Percentiles rank a stretch among this genome's conserved stretches.
Conservation (phyloP, 2,329 filamentous ascomycete species). For the Xylaria polymorpha region DNA sequence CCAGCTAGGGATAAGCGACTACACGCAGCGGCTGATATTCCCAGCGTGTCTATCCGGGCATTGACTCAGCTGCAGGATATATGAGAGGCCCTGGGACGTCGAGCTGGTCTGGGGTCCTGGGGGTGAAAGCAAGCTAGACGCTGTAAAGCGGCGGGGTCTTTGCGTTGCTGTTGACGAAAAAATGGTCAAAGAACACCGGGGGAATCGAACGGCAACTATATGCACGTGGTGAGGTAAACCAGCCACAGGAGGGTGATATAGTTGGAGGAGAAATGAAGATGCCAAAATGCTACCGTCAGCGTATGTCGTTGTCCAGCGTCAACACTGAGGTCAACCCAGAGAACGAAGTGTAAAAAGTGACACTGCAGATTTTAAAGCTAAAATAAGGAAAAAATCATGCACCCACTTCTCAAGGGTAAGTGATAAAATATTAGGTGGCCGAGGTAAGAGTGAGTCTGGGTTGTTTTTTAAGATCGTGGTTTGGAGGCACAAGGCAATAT, state of each 20-base stretch:
- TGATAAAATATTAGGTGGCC: conserved; percentile 2
- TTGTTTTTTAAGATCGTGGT: not conserved
- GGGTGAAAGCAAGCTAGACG: conserved; percentile 18
- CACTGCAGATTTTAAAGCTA: not conserved
- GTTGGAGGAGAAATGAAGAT: conserved; percentile 11
- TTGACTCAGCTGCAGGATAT: conserved; percentile 26
- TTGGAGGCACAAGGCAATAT: conserved; percentile 13
- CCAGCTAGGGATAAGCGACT: conserved; percentile 29
- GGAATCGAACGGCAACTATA: not conserved
- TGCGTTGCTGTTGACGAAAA: conserved; percentile 8
- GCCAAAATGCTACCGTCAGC: not conserved
- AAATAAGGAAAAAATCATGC: not conserved
- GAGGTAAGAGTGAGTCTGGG: not conserved
- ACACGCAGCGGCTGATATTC: conserved; percentile 39
- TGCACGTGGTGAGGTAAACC: conserved; percentile 6
- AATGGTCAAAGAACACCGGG: conserved; percentile 3
- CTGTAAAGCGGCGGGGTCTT: conserved; percentile 15
- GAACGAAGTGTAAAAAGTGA: too few species aligned
- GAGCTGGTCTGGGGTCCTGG: conserved; percentile 18
- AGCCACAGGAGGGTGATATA: not conserved
- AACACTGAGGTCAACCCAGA: not conserved
- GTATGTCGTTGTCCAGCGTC: conserved; percentile 14
- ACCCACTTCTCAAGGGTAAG: conserved; percentile 1
- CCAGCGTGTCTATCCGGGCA: conserved; percentile 29
- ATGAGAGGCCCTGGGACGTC: conserved; percentile 19